Conservation (phyloP, 1,139 yeast genomes). For the Saccharomyces hybrid region DNA sequence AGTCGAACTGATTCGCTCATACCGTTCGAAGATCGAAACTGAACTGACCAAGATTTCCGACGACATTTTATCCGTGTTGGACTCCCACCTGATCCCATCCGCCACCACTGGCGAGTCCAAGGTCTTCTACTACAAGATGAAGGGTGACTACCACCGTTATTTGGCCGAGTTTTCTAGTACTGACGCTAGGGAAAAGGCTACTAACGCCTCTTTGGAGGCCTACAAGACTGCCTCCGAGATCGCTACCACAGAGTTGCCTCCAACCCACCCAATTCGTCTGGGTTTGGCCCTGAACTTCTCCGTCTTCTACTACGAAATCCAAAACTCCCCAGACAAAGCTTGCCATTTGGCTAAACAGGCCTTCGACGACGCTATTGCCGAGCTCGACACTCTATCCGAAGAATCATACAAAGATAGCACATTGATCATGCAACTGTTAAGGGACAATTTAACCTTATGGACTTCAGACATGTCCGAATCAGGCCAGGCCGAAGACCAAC, state of each 20-base stretch:
- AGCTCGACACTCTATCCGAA: constrained; percentile 92
- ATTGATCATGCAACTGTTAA: constrained; percentile 94
- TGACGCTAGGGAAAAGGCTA: constrained; percentile 88
- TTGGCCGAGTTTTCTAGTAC: constrained; percentile 92
- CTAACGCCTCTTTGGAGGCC: constrained; percentile 87
- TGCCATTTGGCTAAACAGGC: constrained; percentile 98
- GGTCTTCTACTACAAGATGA: constrained; percentile 98
- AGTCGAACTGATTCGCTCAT: constrained; percentile 82
- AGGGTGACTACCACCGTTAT: constrained; percentile 99
- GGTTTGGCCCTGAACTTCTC: constrained; percentile 97
- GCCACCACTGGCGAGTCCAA: constrained; percentile 96
- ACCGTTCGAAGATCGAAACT: constrained; percentile 88
- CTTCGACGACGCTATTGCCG: constrained; percentile 97
- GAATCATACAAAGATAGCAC: constrained; percentile 98
- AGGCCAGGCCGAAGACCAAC: constrained; percentile 44
- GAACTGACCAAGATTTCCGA: constrained; percentile 92
- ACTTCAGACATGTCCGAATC: constrained; percentile 92
- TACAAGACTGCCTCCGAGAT: constrained; percentile 94
- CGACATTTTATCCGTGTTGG: constrained; percentile 81
- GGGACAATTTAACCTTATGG: constrained; percentile 98
- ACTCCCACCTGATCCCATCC: constrained; percentile 83
- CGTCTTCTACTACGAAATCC: constrained; percentile 95
- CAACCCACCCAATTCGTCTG: constrained; percentile 97
- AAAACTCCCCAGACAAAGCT: constrained; percentile 96
- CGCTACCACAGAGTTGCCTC: constrained; percentile 93